Percentiles rank a stretch among this genome's conserved stretches.
Evolutionary conservation across 768 basidiomycete genomes (phyloP).

Genomic region (Saitozyma sp.): DNA sequence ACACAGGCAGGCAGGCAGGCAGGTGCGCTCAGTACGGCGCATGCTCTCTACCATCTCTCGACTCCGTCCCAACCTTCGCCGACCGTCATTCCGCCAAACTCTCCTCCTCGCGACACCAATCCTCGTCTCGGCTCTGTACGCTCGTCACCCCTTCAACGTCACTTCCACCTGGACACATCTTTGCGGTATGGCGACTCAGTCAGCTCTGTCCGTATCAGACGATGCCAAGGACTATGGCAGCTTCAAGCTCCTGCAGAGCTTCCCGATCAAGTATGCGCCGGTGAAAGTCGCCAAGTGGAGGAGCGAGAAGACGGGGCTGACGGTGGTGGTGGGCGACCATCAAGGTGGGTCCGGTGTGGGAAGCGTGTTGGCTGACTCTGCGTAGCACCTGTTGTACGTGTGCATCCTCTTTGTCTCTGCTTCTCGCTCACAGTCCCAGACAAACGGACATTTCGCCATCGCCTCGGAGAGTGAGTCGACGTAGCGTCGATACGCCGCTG

Average conservation of each 20-base stretch:
- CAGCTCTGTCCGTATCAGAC: too few relatives aligned
- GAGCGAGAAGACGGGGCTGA: conserved; percentile 81
- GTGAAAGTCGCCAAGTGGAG: conserved; percentile 83
- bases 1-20: too few relatives aligned
- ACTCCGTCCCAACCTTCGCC: too few relatives aligned
- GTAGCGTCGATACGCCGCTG: neutral
- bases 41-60: too few relatives aligned
- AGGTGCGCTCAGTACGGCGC: too few relatives aligned
- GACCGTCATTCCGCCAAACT: too few relatives aligned
- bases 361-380: neutral
- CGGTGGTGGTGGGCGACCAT: conserved; percentile 85
- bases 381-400: conserved; percentile 15
- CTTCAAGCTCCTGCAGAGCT: conserved; percentile 75
- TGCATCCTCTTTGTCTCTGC: neutral
- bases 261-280: conserved; percentile 77
- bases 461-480: conserved; percentile 75
- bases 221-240: conserved; percentile 60
- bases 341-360: conserved; percentile 26
- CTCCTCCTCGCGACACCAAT: too few relatives aligned
- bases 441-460: conserved; percentile 87
- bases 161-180: too few relatives aligned
- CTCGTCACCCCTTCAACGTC: too few relatives aligned
- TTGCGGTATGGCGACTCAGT: neutral
- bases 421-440: conserved; percentile 52
- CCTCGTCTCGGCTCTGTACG: too few relatives aligned